Base-by-base conservation (phyloP, 2,329 filamentous ascomycete species). In the Aspergillus melleus region DNA sequence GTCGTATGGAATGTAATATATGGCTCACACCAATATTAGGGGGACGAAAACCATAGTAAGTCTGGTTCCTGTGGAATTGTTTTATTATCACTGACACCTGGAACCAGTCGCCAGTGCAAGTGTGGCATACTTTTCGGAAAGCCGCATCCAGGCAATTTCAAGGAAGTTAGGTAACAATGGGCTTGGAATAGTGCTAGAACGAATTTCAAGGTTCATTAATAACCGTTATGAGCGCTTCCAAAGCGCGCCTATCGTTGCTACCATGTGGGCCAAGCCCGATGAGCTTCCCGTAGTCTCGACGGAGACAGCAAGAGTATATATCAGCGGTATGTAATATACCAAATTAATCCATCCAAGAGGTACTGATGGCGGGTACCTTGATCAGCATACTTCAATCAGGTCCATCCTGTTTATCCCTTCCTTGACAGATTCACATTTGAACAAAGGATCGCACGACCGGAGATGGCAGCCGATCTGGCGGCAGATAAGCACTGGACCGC, bases 381-480 rank as follows among this genome's bases (percentile, higher is more conserved):
- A 20, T 14, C 10, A 76, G 72, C 68, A 29, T 80, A 79, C 63
- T 79, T 80, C 59, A 68, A 72, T 1, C 67, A 70, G 11, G 64
- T 77, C 0, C 77, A 80, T 60, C 73, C 73, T 0, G 26, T 77
- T 1, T 76, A 77, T 57, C 77, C 78, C 1, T 80, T 80, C 52
- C 69, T 80, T 1, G 73, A 77, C 52, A 69, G 66, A 26, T 51
- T 61, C 9, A 47, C 59, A 3, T 80, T 80, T 57, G 73, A 79
- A 58, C 52, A 65, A 0, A 68, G 68, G 24, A 71, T 68, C 26
- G 14, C 84, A 82, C 30, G 86, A 75, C 9, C 72, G 24, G 6
- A 81, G 62, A 1, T 83, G 84, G 46, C 85, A 71, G 10, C 79
- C 56, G 0, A 81, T 81, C 62, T 87, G 81, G 44, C 85, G 73